Percentiles rank a stretch among this genome's conserved stretches.
These are phyloP conservation scores for Aspergillus sparsus DNA, from an alignment of 495 filamentous ascomycete species.

Conservation along the genomic window DNA sequence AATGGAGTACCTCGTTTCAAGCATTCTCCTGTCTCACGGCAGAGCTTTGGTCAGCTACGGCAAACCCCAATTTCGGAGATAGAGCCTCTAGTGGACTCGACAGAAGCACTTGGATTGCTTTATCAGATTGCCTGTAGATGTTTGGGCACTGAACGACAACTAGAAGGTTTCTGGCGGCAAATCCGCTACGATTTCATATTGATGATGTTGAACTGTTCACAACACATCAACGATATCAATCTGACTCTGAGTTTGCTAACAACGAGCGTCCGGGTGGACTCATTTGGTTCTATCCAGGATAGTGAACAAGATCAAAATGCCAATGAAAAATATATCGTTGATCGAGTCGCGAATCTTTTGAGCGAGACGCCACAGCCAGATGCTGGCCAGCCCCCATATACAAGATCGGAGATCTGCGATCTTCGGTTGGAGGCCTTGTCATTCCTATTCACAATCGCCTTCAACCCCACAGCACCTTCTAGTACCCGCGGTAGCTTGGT, in stretches of 20 bases:
- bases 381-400: conserved; percentile 51
- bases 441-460: conserved; percentile 54
- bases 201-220: conserved; percentile 60
- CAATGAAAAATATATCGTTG: conserved; percentile 61
- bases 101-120: conserved; percentile 58
- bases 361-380: conserved; percentile 54
- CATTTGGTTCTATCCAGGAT: conserved; percentile 61
- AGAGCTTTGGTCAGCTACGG: conserved; percentile 37
- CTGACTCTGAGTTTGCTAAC: conserved; percentile 57
- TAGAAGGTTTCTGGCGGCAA: conserved; percentile 58
- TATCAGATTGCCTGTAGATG: conserved; percentile 57
- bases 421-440: conserved; percentile 60
- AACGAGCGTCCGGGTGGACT: conserved; percentile 57
- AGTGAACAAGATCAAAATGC: conserved; percentile 52
- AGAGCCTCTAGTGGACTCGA: conserved; percentile 54
- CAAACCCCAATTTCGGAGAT: conserved; percentile 49
- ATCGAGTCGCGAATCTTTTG: conserved; percentile 61
- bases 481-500: conserved; percentile 52
- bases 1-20: conserved; percentile 57
- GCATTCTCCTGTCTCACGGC: conserved; percentile 44
- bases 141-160: conserved; percentile 39
- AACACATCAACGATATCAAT: conserved; percentile 61
- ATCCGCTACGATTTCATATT: conserved; percentile 65
- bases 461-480: conserved; percentile 35
- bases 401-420: conserved; percentile 49